Percentiles rank a stretch among this genome's conserved stretches.
Evolutionary conservation across 2,329 filamentous ascomycete species (phyloP).

Genomic region (Chaetomium olivaceum): DNA sequence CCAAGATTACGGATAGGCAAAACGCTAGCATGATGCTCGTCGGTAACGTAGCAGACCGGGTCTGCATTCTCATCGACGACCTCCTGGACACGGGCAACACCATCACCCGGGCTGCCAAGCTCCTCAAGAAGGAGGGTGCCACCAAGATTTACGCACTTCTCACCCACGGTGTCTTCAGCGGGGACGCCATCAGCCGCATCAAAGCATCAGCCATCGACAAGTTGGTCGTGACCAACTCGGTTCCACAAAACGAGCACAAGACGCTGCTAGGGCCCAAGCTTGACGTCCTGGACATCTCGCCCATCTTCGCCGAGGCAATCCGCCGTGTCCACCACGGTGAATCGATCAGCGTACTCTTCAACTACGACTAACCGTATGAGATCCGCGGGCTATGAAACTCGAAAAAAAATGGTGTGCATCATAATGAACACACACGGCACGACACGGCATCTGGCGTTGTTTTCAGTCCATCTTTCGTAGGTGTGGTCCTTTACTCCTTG

Average conservation of each 20-base stretch:
- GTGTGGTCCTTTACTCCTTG: conserved; percentile 14
- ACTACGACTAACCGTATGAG: conserved; percentile 61
- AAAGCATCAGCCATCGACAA: conserved; percentile 92
- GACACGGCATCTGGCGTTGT: conserved; percentile 26
- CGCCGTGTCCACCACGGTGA: conserved; percentile 96
- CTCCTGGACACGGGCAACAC: conserved; percentile 95
- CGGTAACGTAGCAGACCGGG: conserved; percentile 68
- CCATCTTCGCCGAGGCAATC: conserved; percentile 93
- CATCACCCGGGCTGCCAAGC: conserved; percentile 91
- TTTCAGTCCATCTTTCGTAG: conserved; percentile 19
- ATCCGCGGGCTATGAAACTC: conserved; percentile 17
- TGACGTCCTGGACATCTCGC: conserved; percentile 86
- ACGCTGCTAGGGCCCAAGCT: conserved; percentile 76
- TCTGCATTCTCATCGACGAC: conserved; percentile 90
- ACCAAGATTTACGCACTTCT: conserved; percentile 86
- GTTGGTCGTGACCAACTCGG: conserved; percentile 92
- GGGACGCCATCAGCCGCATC: conserved; percentile 90
- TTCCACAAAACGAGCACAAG: conserved; percentile 82
- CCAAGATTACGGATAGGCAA: conserved; percentile 71
- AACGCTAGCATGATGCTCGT: conserved; percentile 85
- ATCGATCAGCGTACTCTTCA: conserved; percentile 94
- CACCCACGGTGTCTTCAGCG: conserved; percentile 92
- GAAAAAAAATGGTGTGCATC: conserved; percentile 22
- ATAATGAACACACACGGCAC: conserved; percentile 16
- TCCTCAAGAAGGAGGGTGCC: conserved; percentile 96